A percentile compares a stretch with the other conserved stretches of the same genome.
These are phyloP conservation scores for Colletotrichum musicola DNA, from an alignment of 2,329 filamentous ascomycete species.

Conservation along the genomic window DNA sequence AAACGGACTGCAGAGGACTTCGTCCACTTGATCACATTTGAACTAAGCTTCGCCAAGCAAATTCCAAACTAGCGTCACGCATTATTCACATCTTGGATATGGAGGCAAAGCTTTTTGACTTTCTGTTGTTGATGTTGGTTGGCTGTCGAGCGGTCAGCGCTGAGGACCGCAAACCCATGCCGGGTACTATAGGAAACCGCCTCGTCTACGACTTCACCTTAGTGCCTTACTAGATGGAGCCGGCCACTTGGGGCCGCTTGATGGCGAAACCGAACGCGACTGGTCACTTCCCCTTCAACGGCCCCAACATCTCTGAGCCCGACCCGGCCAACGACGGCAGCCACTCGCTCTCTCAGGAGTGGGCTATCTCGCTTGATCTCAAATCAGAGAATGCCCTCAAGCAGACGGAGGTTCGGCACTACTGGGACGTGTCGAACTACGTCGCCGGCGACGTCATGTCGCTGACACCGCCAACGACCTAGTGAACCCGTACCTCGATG, in stretches of 20 bases:
- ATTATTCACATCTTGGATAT: no score
- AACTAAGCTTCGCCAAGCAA: no score
- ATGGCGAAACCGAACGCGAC: slow-evolving; percentile 3
- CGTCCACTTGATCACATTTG: no score
- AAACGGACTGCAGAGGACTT: no score
- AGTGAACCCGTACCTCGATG: background rate
- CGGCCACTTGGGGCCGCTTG: slow-evolving; percentile 2
- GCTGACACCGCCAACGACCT: background rate
- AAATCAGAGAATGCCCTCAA: background rate
- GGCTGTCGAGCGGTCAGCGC: background rate
- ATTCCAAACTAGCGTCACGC: no score
- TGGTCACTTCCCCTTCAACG: slow-evolving; percentile 2
- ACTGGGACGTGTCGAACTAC: background rate
- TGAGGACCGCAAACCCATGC: background rate
- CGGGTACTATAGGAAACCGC: background rate
- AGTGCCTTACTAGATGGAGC: background rate
- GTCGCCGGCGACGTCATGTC: slow-evolving; percentile 1
- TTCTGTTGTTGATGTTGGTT: background rate
- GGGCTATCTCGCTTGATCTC: slow-evolving; percentile 2
- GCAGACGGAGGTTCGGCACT: background rate
- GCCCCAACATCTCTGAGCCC: slow-evolving; percentile 1
- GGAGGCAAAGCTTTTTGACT: no score
- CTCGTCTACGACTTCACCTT: background rate
- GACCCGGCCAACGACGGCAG: background rate
- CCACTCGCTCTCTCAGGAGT: background rate